Conservation (phyloP, 148 eudicot genomes). For the Cornus kousa region DNA sequence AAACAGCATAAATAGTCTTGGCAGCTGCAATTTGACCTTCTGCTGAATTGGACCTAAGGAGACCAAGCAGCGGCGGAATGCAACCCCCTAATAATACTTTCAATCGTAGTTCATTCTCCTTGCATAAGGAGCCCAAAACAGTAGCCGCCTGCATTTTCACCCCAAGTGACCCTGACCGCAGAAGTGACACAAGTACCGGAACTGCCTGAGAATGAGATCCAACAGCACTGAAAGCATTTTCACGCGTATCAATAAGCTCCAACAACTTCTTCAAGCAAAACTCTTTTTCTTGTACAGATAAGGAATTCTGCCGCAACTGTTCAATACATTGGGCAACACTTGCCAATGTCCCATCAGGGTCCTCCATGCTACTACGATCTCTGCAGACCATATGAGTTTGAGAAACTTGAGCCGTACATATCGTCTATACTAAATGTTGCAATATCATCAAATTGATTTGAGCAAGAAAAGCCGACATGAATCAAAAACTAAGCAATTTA, state of each 20-base stretch:
- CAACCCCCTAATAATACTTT: constrained; percentile 97
- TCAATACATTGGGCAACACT: constrained; percentile 99
- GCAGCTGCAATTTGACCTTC: constrained; percentile 95
- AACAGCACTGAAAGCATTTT: constrained; percentile 95
- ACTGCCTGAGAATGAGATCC: constrained; percentile 99
- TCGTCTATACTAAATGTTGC: background rate
- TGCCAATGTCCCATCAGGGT: constrained; percentile 93
- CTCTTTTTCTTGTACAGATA: constrained; percentile 82
- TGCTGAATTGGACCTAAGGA: constrained; percentile 79
- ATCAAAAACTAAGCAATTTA: background rate
- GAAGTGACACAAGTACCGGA: constrained; percentile 93
- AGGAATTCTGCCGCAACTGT: constrained; percentile 86
- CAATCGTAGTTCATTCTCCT: constrained; percentile 93
- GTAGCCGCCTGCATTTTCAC: constrained; percentile 92
- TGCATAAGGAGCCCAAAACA: constrained; percentile 88
- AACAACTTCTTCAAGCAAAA: constrained; percentile 68
- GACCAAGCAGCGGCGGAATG: constrained; percentile 95
- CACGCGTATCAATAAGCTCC: constrained; percentile 88
- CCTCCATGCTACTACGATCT: constrained; percentile 96
- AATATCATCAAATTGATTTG: background rate
- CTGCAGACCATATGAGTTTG: constrained; percentile 42
- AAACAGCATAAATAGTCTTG: constrained; percentile 88
- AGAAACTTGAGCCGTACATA: constrained; percentile 1
- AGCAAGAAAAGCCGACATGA: background rate
- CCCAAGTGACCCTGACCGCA: constrained; percentile 79